These are phyloP conservation scores for Mucor sp. DNA, from an alignment of 371 early-diverging fungal genomes.

Conservation along the genomic window DNA sequence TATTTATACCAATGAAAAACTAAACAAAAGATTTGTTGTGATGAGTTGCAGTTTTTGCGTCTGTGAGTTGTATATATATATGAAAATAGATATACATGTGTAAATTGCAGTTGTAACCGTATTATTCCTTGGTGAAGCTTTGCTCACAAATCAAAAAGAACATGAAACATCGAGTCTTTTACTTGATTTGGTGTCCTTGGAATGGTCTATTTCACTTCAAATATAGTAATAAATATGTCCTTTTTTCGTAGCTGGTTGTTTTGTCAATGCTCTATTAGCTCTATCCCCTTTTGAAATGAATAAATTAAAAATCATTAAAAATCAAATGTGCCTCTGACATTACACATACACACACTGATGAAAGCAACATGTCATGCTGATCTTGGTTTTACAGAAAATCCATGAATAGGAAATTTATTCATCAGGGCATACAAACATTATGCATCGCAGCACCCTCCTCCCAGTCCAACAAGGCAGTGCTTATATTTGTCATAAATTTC, in stretches of 20 bases:
- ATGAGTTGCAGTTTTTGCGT: conserved; percentile 18
- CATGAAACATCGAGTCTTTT: neutral
- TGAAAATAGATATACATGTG: neutral
- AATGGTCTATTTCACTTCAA: conserved; percentile 8
- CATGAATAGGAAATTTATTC: neutral
- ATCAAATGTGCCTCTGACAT: neutral
- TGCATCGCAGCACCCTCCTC: neutral
- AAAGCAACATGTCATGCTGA: neutral
- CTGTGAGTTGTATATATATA: conserved; percentile 13
- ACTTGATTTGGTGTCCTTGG: conserved; percentile 3
- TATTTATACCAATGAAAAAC: neutral
- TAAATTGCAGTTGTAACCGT: neutral
- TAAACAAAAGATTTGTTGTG: neutral
- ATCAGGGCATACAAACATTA: neutral
- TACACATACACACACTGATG: too few species aligned
- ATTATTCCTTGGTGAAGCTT: neutral
- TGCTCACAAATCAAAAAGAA: neutral
- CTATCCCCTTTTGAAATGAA: neutral
- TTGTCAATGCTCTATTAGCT: conserved; percentile 1
- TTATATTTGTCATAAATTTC: conserved; percentile 8
- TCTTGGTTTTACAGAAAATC: neutral
- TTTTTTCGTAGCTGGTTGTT: conserved; percentile 12
- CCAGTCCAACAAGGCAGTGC: neutral
- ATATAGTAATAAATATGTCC: conserved; percentile 21
- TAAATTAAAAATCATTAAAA: neutral